phyloP scores from a whole-genome alignment of 1,284 basidiomycete species.

The Pseudozyma hubeiensis region DNA sequence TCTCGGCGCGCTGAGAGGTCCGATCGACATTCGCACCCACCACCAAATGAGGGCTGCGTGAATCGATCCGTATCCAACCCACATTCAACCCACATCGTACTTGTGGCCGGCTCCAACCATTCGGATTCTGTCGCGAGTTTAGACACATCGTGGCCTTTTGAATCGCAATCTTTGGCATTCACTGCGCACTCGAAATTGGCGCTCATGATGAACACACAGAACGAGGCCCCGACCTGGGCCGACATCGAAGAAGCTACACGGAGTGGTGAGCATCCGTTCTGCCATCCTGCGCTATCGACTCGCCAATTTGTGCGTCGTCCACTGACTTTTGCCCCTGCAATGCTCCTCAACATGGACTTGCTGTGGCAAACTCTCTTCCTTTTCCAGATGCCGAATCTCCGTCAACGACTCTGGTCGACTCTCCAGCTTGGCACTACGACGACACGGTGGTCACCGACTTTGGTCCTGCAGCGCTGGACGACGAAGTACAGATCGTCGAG shows the following conservation, averaged over 20 bases:
- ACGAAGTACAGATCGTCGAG: slow-evolving; percentile 58
- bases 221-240: slow-evolving; percentile 36
- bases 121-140: background rate
- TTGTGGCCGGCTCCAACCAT: background rate
- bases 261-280: slow-evolving; percentile 31
- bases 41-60: slow-evolving; percentile 7
- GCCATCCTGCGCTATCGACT: background rate
- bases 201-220: slow-evolving; percentile 8
- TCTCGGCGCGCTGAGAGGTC: background rate
- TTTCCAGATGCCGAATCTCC: slow-evolving; percentile 34
- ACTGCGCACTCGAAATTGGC: background rate
- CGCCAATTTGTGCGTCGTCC: background rate
- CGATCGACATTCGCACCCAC: background rate
- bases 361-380: background rate
- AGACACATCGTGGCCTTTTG: background rate
- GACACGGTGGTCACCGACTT: slow-evolving; percentile 65
- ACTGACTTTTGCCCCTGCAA: slow-evolving; percentile 5
- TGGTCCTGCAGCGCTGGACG: slow-evolving; percentile 59
- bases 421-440: slow-evolving; percentile 58
- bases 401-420: slow-evolving; percentile 19
- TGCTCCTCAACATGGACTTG: background rate
- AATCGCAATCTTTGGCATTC: background rate
- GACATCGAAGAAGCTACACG: slow-evolving; percentile 51
- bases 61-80: background rate
- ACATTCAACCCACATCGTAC: slow-evolving; percentile 2